Evolutionary conservation across 2,329 filamentous ascomycete species (phyloP), one percentile per base, ranked within the genome.

Genomic region (Hymenoscyphus infarciens): DNA sequence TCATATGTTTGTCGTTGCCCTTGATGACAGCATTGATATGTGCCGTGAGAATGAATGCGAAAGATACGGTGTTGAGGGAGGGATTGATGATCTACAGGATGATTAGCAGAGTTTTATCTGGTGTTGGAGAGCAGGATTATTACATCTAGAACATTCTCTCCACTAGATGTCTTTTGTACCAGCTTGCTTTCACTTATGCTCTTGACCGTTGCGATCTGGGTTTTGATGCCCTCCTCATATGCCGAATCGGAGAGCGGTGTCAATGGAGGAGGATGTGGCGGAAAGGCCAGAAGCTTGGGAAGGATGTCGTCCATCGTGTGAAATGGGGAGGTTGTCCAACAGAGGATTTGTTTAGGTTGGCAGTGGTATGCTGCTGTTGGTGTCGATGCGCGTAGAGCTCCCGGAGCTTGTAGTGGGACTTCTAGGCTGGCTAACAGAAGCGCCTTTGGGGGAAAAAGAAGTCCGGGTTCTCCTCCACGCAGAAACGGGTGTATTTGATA

Each of bases 51-150:
- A 83, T 77, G 65, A 79, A 81, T 57, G 86, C 75, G 73, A 87
- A 89, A 8, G 83, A 77, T 65, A 88, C 78, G 19, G 83, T 82
- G 72, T 89, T 84, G 45, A 79, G 73, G 7, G 80, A 74, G 22
- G 87, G 85, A 68, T 87, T 79, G 25, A 75, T 67, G 39, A 71
- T 65, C 69, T 74, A 45, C 13, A 29, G 38, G 11, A 19, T n/a
- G 25, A 35, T 70, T 57, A 71, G 61, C 56, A 42, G 13, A 38
- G 4, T 10, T 19, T 5, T 39, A 19, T 3, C 0, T 2, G 5
- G 7, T 16, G 7, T 39, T 19, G 25, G 25, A 27, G n/a, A 25
- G 5, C 53, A 11, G 5, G 10, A 25, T 25, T 63, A 72, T 63
- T 67, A 78, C 77, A 69, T 78, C 72, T 56, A 78, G 73, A 22